These are phyloP conservation scores for Coemansia sp. DNA, from an alignment of 192 early-diverging fungal genomes.

Conservation along the genomic window DNA sequence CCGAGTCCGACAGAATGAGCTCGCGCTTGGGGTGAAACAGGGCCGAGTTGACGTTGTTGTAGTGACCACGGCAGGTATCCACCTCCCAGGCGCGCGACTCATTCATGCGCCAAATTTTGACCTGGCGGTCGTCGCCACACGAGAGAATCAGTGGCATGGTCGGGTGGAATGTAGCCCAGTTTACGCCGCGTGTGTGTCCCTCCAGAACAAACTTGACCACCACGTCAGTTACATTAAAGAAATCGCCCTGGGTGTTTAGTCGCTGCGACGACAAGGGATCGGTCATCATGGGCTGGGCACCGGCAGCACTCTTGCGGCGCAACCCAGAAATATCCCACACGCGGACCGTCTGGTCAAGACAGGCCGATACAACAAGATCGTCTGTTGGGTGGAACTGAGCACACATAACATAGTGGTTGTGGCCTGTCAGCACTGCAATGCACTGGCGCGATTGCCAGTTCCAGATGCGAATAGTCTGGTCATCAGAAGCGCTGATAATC, in stretches of 20 bases:
- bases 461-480: conserved; percentile 99
- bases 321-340: conserved; percentile 99
- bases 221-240: conserved; percentile 95
- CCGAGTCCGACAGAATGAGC: conserved; percentile 87
- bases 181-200: conserved; percentile 95
- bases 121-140: conserved; percentile 93
- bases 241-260: conserved; percentile 76
- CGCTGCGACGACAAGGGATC: conserved; percentile 47
- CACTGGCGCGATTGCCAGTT: conserved; percentile 99
- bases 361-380: conserved; percentile 93
- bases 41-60: conserved; percentile 92
- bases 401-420: conserved; percentile 99
- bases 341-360: conserved; percentile 93
- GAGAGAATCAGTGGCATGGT: conserved; percentile 95
- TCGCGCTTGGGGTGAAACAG: conserved; percentile 97
- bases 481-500: conserved; percentile 95
- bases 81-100: conserved; percentile 99
- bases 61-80: conserved; percentile 98
- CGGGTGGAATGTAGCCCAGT: conserved; percentile 98
- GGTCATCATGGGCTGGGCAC: conserved; percentile 44
- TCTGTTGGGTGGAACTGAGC: conserved; percentile 98
- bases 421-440: conserved; percentile 95
- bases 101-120: conserved; percentile 99
- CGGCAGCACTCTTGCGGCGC: conserved; percentile 55
- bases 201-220: conserved; percentile 98